A percentile compares a stretch with the other conserved stretches of the same genome.
phyloP scores from a whole-genome alignment of 140 eudicot genomes.

The Bidens hawaiensis region DNA sequence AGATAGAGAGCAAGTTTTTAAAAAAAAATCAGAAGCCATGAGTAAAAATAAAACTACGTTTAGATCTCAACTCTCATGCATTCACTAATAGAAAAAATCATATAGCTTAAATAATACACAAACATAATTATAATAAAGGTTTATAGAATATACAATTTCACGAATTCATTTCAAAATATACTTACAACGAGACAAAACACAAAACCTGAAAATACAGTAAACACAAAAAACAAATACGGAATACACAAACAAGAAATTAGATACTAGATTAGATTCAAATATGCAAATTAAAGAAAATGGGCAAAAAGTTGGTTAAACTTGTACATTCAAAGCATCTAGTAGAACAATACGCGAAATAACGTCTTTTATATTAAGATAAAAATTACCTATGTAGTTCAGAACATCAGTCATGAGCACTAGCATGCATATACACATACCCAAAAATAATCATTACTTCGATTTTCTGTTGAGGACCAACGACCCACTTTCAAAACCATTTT shows the following conservation, averaged over 20 bases:
- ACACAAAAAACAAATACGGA: background rate
- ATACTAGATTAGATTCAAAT: background rate
- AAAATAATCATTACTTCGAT: too few species aligned
- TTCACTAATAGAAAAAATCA: too few species aligned
- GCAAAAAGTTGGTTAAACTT: too few species aligned
- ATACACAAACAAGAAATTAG: background rate
- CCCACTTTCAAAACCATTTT: background rate
- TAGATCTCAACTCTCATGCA: background rate
- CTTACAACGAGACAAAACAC: background rate
- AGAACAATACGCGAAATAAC: background rate
- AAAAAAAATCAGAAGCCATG: background rate
- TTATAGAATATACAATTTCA: background rate
- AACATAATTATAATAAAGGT: too few species aligned
- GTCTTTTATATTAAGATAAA: too few species aligned
- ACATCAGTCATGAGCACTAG: background rate
- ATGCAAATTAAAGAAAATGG: too few species aligned
- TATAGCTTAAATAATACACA: too few species aligned
- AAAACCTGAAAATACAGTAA: background rate
- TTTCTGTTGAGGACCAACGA: too few species aligned
- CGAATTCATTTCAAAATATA: background rate
- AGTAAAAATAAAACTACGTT: background rate
- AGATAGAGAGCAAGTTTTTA: background rate
- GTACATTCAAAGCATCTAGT: too few species aligned
- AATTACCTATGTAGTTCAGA: background rate
- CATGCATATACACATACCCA: too few species aligned